Percentiles rank a stretch among this genome's conserved stretches.
Conservation (phyloP, 352 stramenopile species). For the Hyaloperonospora arabidopsidis region DNA sequence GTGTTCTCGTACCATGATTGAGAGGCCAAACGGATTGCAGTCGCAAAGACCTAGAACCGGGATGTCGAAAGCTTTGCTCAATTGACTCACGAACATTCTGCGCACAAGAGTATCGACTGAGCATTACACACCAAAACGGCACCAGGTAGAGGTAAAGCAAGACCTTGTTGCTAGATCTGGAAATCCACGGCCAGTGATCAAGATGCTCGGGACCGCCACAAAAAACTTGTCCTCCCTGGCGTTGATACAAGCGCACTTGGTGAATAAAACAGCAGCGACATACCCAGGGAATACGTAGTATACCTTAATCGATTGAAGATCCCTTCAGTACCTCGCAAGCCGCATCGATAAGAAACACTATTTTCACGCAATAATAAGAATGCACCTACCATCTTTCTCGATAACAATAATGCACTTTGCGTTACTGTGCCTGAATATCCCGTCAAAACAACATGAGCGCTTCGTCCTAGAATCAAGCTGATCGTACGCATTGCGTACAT, state of each 20-base stretch:
- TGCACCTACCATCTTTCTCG: constrained; percentile 89
- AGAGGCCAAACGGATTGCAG: constrained; percentile 92
- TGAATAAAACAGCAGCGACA: neutral
- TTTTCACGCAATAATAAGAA: neutral
- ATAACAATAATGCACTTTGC: constrained; percentile 89
- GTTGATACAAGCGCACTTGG: neutral
- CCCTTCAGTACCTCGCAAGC: constrained; percentile 59
- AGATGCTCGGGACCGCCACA: constrained; percentile 80
- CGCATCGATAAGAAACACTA: neutral
- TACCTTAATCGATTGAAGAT: constrained; percentile 90
- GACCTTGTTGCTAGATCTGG: constrained; percentile 90
- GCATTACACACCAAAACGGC: too few species aligned
- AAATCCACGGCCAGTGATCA: constrained; percentile 91
- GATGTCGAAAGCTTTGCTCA: constrained; percentile 66
- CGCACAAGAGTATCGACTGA: neutral
- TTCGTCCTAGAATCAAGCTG: neutral
- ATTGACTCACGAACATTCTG: constrained; percentile 78
- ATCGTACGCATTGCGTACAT: constrained; percentile 28
- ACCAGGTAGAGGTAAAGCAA: too few species aligned
- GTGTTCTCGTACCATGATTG: constrained; percentile 71
- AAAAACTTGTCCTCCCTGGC: constrained; percentile 83
- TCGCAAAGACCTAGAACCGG: constrained; percentile 90
- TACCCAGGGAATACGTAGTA: neutral
- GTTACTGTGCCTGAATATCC: constrained; percentile 37
- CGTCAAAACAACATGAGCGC: neutral